These are phyloP conservation scores for Hymenoscyphus scutula DNA, from an alignment of 2,329 filamentous ascomycete species.

Conservation along the genomic window DNA sequence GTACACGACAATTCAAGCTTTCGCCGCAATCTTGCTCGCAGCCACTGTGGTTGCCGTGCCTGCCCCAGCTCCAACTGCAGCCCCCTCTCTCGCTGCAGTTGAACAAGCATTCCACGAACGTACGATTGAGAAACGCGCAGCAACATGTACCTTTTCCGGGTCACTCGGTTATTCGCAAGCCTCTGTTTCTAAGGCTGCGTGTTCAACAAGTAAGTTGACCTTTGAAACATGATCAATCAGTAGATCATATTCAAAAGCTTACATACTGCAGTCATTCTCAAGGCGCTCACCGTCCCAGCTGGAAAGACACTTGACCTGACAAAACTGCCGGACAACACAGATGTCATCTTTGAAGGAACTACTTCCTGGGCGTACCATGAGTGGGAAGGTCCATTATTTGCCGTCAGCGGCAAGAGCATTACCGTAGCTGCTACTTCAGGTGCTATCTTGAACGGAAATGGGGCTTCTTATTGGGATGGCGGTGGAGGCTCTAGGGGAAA, in stretches of 20 bases:
- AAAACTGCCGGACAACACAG: constrained; percentile 47
- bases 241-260: too few species aligned
- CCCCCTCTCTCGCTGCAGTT: not conserved
- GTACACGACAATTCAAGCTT: not conserved
- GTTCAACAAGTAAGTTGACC: too few species aligned
- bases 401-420: constrained; percentile 24
- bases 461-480: constrained; percentile 58
- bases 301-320: constrained; percentile 59
- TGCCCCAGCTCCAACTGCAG: not conserved
- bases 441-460: constrained; percentile 53
- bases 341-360: constrained; percentile 60
- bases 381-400: constrained; percentile 63
- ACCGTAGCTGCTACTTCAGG: constrained; percentile 45
- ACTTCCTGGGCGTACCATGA: constrained; percentile 68
- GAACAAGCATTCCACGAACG: not conserved
- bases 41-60: not conserved
- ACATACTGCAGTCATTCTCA: too few species aligned
- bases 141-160: constrained; percentile 54
- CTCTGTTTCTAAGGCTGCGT: constrained; percentile 48
- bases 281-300: constrained; percentile 54
- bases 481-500: constrained; percentile 55
- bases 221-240: too few species aligned
- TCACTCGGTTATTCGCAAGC: constrained; percentile 42
- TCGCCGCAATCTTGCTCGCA: not conserved
- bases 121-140: constrained; percentile 6